These are phyloP conservation scores for Cladobotryum protrusum DNA, from an alignment of 2,329 filamentous ascomycete species.

Conservation along the genomic window DNA sequence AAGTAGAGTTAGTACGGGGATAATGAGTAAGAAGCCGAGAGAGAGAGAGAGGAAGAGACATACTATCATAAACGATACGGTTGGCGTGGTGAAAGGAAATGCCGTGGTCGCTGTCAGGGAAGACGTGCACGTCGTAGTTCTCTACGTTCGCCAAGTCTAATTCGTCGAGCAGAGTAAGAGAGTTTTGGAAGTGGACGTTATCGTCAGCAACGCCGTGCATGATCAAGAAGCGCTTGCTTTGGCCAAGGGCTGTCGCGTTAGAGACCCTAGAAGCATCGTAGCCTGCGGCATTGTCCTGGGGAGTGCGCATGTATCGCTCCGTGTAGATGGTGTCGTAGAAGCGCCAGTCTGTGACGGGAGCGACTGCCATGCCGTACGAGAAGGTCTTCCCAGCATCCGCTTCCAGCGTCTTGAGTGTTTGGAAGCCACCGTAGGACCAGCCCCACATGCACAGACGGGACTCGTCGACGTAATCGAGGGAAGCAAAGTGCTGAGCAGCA, in stretches of 20 bases:
- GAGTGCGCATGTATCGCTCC: slow-evolving; percentile 95
- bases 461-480: slow-evolving; percentile 75
- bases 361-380: slow-evolving; percentile 95
- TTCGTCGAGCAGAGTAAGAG: slow-evolving; percentile 77
- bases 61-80: slow-evolving; percentile 85
- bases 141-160: slow-evolving; percentile 74
- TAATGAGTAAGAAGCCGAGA: neutral
- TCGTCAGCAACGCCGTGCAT: slow-evolving; percentile 98
- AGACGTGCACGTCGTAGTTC: slow-evolving; percentile 96
- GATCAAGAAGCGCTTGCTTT: slow-evolving; percentile 81
- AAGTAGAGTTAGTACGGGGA: neutral
- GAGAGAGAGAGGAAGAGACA: slow-evolving; percentile 30
- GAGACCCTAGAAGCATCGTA: slow-evolving; percentile 70
- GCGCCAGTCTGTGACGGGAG: slow-evolving; percentile 96
- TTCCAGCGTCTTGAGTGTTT: slow-evolving; percentile 91
- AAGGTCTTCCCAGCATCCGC: slow-evolving; percentile 84
- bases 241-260: slow-evolving; percentile 65
- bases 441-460: slow-evolving; percentile 90
- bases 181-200: slow-evolving; percentile 96
- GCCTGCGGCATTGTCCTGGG: slow-evolving; percentile 70
- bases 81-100: slow-evolving; percentile 96
- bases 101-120: slow-evolving; percentile 90
- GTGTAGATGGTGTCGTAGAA: slow-evolving; percentile 95
- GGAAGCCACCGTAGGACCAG: slow-evolving; percentile 96
- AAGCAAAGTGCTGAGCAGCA: slow-evolving; percentile 76